These are phyloP conservation scores for Daldinia childiae DNA, from an alignment of 495 filamentous ascomycete species.

Conservation along the genomic window DNA sequence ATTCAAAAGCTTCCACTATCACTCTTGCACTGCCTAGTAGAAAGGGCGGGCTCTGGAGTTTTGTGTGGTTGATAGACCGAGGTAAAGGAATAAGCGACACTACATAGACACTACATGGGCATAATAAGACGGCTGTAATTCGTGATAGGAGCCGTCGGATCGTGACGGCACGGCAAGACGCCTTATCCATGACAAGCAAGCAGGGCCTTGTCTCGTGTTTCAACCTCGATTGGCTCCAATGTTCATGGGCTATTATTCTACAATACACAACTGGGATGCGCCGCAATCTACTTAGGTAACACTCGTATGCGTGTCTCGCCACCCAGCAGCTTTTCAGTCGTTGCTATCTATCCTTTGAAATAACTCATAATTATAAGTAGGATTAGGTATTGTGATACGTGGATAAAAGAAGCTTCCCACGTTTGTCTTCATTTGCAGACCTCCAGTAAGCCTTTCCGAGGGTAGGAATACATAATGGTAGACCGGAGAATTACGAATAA, in stretches of 20 bases:
- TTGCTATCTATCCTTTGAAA: conserved; percentile 20
- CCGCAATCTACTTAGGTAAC: conserved; percentile 38
- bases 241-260: conserved; percentile 11
- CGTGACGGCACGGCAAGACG: conserved; percentile 38
- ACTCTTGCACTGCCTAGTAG: conserved; percentile 12
- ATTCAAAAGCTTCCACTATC: conserved; percentile 17
- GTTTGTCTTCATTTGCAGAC: conserved; percentile 28
- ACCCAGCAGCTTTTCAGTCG: conserved; percentile 22
- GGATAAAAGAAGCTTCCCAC: conserved; percentile 21
- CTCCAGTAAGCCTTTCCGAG: conserved; percentile 3
- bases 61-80: conserved; percentile 18
- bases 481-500: conserved; percentile 32
- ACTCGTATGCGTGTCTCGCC: conserved; percentile 38
- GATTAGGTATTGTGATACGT: conserved; percentile 24
- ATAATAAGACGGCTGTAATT: conserved; percentile 27
- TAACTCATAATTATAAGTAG: conserved; percentile 23
- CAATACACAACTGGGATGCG: conserved; percentile 28
- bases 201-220: conserved; percentile 38
- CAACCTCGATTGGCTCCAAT: conserved; percentile 22
- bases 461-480: conserved; percentile 15
- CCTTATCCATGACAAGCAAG: conserved; percentile 39
- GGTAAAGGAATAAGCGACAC: conserved; percentile 21
- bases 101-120: conserved; percentile 2
- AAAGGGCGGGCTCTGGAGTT: conserved; percentile 10
- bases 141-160: conserved; percentile 37